A percentile compares a stretch with the other conserved stretches of the same genome.
phyloP scores from a whole-genome alignment of 371 early-diverging fungal species.

The Mucor ambiguus region DNA sequence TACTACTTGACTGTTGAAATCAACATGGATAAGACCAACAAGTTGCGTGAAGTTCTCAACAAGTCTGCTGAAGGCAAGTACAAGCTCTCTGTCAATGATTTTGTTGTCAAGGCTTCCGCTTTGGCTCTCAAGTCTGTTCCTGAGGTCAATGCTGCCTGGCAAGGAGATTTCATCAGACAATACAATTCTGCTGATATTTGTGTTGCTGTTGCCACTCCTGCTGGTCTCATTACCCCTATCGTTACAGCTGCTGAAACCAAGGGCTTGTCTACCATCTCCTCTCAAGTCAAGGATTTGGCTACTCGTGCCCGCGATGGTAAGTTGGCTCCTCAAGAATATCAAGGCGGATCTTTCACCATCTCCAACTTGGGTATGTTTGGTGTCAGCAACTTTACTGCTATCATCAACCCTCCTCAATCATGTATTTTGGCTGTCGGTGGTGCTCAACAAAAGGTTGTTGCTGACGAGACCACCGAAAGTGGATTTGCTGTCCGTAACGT shows the following conservation, averaged over 20 bases:
- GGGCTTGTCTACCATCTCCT: constrained; percentile 90
- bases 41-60: constrained; percentile 92
- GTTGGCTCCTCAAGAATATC: constrained; percentile 95
- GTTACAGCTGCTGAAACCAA: constrained; percentile 81
- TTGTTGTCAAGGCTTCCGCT: constrained; percentile 95
- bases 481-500: constrained; percentile 70
- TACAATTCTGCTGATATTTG: constrained; percentile 93
- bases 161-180: constrained; percentile 91
- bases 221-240: constrained; percentile 97
- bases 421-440: constrained; percentile 95
- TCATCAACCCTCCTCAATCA: constrained; percentile 97
- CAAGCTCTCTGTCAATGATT: constrained; percentile 98
- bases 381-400: constrained; percentile 93
- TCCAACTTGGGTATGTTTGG: constrained; percentile 99
- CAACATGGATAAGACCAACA: constrained; percentile 85
- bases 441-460: constrained; percentile 82
- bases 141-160: constrained; percentile 96
- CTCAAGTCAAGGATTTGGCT: constrained; percentile 87
- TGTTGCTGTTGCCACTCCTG: constrained; percentile 94
- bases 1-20: constrained; percentile 94
- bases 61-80: constrained; percentile 82
- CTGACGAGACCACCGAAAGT: constrained; percentile 65
- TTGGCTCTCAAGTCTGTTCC: constrained; percentile 92
- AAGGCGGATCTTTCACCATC: constrained; percentile 95
- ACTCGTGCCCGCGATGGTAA: constrained; percentile 86